phyloP scores from a whole-genome alignment of 2,329 filamentous ascomycete species.

The Fusarium beomiforme region DNA sequence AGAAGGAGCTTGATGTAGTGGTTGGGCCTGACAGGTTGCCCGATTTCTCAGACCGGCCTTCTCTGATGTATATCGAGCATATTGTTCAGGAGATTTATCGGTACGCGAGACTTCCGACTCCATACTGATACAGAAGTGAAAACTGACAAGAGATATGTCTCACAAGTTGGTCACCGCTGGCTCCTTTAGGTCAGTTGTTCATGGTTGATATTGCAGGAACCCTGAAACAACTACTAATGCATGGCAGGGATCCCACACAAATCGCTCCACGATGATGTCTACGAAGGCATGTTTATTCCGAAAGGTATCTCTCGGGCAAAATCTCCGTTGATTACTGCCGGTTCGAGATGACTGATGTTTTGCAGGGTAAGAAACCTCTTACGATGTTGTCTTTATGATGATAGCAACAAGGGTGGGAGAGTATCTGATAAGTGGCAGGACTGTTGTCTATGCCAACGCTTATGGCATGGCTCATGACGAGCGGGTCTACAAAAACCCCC shows the following conservation, averaged over 20 bases:
- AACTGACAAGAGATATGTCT: neutral
- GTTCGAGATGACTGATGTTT: neutral
- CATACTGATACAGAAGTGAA: neutral
- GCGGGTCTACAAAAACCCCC: constrained; percentile 52
- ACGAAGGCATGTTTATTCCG: constrained; percentile 66
- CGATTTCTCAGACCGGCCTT: constrained; percentile 54
- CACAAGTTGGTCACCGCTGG: constrained; percentile 53
- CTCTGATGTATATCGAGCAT: constrained; percentile 55
- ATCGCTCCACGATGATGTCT: constrained; percentile 64
- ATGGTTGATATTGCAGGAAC: neutral
- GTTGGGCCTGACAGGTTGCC: constrained; percentile 55
- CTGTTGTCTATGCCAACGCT: constrained; percentile 54
- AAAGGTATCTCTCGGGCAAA: constrained; percentile 50
- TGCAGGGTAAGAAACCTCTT: constrained; percentile 31
- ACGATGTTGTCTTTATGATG: neutral
- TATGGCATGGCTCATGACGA: constrained; percentile 56
- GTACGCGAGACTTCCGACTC: constrained; percentile 17
- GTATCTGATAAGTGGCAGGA: constrained; percentile 40
- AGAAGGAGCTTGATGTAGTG: constrained; percentile 57
- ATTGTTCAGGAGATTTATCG: constrained; percentile 58
- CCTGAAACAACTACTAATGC: constrained; percentile 19
- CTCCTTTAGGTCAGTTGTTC: constrained; percentile 52
- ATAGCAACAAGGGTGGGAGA: neutral
- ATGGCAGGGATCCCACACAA: constrained; percentile 61
- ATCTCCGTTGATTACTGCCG: too few species aligned